Conservation (phyloP, 768 basidiomycete species). For the Gelatoporia subvermispora region DNA sequence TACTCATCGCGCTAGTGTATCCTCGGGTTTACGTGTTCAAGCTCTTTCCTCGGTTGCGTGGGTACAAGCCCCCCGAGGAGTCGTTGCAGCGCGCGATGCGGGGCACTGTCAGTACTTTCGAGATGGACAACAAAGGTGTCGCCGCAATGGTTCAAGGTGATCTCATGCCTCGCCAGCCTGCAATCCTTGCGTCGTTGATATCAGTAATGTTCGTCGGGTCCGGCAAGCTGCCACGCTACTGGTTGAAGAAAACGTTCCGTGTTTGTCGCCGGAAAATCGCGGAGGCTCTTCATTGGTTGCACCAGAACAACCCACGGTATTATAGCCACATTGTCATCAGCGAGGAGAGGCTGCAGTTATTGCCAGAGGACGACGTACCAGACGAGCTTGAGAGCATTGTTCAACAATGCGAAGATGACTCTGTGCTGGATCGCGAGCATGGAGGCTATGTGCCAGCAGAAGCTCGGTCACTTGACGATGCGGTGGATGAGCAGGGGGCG, state of each 20-base stretch:
- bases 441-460: constrained; percentile 24
- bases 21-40: constrained; percentile 32
- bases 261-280: constrained; percentile 26
- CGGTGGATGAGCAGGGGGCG: too few species aligned
- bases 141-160: constrained; percentile 2
- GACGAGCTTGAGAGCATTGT: constrained; percentile 8
- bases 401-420: constrained; percentile 11
- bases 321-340: constrained; percentile 26
- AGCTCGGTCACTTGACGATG: background rate
- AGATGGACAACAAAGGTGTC: constrained; percentile 22
- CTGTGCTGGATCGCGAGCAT: constrained; percentile 15
- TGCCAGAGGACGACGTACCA: constrained; percentile 33
- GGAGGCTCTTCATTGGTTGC: constrained; percentile 31
- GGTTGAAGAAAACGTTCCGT: constrained; percentile 25
- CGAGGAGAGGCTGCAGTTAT: constrained; percentile 6
- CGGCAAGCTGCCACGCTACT: constrained; percentile 19
- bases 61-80: background rate
- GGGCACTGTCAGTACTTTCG: constrained; percentile 32
- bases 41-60: constrained; percentile 22
- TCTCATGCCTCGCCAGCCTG: too few species aligned
- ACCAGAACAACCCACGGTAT: constrained; percentile 28
- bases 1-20: constrained; percentile 29
- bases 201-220: constrained; percentile 32
- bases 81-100: constrained; percentile 21
- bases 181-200: constrained; percentile 18